Base-by-base conservation (phyloP, 2,329 filamentous ascomycete genomes). In the Alternaria consortialis region DNA sequence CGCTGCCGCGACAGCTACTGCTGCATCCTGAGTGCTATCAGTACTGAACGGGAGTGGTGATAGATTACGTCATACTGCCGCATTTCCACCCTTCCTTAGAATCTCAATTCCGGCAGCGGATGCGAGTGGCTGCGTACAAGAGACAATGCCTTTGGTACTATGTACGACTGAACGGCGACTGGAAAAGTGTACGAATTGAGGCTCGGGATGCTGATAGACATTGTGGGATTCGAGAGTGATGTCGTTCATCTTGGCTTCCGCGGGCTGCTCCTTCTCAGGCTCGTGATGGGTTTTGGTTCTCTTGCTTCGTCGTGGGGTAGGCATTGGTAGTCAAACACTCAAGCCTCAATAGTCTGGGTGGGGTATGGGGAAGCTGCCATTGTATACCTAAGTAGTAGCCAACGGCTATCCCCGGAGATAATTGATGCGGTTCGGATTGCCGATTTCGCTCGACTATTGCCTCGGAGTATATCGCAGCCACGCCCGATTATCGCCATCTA, bases 121-220 rank as follows among this genome's bases (percentile, higher is more conserved):
- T 6, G 95, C 95, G 56, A 98, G 83, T 13, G 95, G 93, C 78
- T 98, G 94, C 1, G 93, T 91, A 76, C 91, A 96, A 11, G 94
- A 87, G 48, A 98, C 91, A 59, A 98, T 97, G 46, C 93, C 94
- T 73, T 94, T 90, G 5, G 91, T 94, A 77, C 93, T 97, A 77
- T 98, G 94, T 12, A 98, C 92, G 12, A 97, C 93, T 70, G 94
- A 97, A 64, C 95, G 85, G 39, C 94, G 88, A 70, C 93, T 96
- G 9, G 91, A 80, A 75, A 92, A 94, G 63, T 86, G 85, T 63
- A 84, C 81, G 72, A 92, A 89, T 58, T 83, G 79, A 8, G 83
- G 80, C 44, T 84, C 80, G 23, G 73, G 72, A 54, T 81, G 79
- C 31, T 84, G 81, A 65, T 85, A 86, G 53, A 88, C 78, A 55